Percentiles rank a stretch among this genome's conserved stretches.
phyloP scores from a whole-genome alignment of 352 stramenopile species.

The Phytophthora sojae region DNA sequence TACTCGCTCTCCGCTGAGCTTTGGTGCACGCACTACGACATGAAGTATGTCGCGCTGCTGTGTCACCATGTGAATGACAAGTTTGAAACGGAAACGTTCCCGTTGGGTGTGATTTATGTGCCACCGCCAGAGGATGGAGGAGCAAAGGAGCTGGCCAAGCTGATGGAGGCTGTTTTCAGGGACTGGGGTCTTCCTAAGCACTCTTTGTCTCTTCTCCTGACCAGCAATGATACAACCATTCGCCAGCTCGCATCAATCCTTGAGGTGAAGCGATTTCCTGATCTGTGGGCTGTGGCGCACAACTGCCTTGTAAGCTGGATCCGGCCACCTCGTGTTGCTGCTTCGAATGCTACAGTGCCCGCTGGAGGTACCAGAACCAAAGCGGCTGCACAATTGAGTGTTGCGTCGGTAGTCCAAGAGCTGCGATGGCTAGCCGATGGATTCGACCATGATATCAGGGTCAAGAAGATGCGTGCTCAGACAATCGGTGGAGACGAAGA shows the following conservation, averaged over 20 bases:
- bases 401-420: conserved; percentile 3
- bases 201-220: conserved; percentile 18
- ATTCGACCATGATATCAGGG: conserved; percentile 5
- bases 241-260: conserved; percentile 9
- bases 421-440: conserved; percentile 3
- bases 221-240: conserved; percentile 7
- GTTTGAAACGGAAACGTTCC: conserved; percentile 16
- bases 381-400: conserved; percentile 1
- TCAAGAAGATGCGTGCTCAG: conserved; percentile 18
- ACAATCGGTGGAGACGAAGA: conserved; percentile 1
- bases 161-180: conserved; percentile 4
- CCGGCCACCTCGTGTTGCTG: background rate
- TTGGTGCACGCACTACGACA: conserved; percentile 18
- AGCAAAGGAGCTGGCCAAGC: conserved; percentile 9
- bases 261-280: conserved; percentile 10
- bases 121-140: conserved; percentile 6
- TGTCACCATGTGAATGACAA: conserved; percentile 17
- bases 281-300: conserved; percentile 14
- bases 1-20: conserved; percentile 21
- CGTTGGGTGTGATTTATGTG: conserved; percentile 3
- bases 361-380: background rate
- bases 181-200: conserved; percentile 5
- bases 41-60: conserved; percentile 14
- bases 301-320: background rate
- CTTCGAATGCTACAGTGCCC: background rate